Base-by-base conservation (phyloP, 306 rosid species). In the Ormosia semicastrata region DNA sequence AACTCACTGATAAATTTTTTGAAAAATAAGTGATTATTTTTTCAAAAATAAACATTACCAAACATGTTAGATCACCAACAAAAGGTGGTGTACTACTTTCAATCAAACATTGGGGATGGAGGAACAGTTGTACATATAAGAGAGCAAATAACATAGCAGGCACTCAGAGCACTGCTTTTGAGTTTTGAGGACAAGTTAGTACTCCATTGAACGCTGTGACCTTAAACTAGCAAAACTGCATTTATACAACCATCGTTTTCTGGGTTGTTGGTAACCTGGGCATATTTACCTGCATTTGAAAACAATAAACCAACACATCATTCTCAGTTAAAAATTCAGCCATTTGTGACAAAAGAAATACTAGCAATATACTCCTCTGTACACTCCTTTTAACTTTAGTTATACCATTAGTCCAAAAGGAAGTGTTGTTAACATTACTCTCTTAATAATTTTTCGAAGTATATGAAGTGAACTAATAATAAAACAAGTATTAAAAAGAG, bases 241-340 rank as follows among this genome's bases (percentile, higher is more conserved):
- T 93, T 95, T 77, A 93, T 92, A 68, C 98, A 95, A 14, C 99
- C 98, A 60, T 95, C 99, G 33, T 93, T 95, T 85, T 95, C 99
- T 4, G 97, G 98, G 79, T 95, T 90, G 73, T 93, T 95, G 4
- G 97, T 95, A 75, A 95, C 98, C 83, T 95, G 99, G 41, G 99
- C 98, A 81, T 93, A 93, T 85, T 95, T 95, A 76, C 99, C 98
- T 93, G 89, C 82, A 85, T 46, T 58, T 29, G 63, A 8, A 57
- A 63, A 76, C 7, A 76, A 77, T 50, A 77, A n/a, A 34, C 75
- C 58, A 53, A 33, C 8, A 39, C 11, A 52, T 32, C 43, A 34
- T 34, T 68, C 69, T 66, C 18, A 73, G 56, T 30, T 3, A 10
- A 79, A 47, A 40, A 60, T 33, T 74, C 68, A 36, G 32, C 36